These are phyloP conservation scores for Calonectria honghensis DNA, from an alignment of 2,329 filamentous ascomycete species.

Conservation along the genomic window DNA sequence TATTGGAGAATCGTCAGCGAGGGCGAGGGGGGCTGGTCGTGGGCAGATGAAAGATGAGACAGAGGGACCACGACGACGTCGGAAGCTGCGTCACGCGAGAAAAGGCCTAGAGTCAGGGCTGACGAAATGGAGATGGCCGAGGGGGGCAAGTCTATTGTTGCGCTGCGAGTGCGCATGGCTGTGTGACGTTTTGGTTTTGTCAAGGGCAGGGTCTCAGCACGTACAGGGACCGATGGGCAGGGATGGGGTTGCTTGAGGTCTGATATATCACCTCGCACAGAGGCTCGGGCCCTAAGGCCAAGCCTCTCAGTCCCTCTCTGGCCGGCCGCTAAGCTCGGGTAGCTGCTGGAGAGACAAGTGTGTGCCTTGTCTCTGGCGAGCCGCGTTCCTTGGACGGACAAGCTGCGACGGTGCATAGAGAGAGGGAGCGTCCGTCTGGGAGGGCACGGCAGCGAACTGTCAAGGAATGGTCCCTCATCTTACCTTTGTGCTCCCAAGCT, in stretches of 20 bases:
- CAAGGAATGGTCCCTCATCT: constrained; percentile 7
- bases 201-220: constrained; percentile 8
- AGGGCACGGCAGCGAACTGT: not conserved
- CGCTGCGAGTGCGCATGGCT: constrained; percentile 3
- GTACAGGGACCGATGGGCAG: constrained; percentile 3
- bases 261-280: constrained; percentile 24
- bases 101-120: not conserved
- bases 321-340: constrained; percentile 25
- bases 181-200: constrained; percentile 15
- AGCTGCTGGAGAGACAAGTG: constrained; percentile 30
- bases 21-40: not conserved
- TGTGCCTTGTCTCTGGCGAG: constrained; percentile 11
- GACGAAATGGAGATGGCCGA: constrained; percentile 10
- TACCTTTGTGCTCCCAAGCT: not conserved
- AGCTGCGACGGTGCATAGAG: not conserved
- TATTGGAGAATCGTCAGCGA: constrained; percentile 8
- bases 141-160: constrained; percentile 8
- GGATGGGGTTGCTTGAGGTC: constrained; percentile 12
- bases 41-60: constrained; percentile 11
- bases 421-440: too few species aligned
- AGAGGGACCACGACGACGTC: not conserved
- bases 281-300: not conserved
- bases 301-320: not conserved
- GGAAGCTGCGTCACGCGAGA: constrained; percentile 23
- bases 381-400: not conserved